Percentiles rank a stretch among this genome's conserved stretches.
These are phyloP conservation scores for Globisporangium radiosum DNA, from an alignment of 352 stramenopile genomes.

Conservation along the genomic window DNA sequence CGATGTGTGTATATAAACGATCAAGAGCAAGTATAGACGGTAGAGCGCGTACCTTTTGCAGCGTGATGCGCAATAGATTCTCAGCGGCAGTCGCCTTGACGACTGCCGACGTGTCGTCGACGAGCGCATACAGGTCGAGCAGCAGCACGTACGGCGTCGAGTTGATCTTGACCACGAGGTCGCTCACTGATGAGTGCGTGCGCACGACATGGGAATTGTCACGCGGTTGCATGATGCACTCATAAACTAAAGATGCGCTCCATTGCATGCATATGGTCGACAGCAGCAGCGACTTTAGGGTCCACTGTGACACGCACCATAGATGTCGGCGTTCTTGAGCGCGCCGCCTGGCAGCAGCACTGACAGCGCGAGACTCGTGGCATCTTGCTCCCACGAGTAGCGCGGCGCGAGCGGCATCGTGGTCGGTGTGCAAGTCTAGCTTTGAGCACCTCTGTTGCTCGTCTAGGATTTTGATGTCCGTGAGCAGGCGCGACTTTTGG, in stretches of 20 bases:
- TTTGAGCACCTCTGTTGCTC: too few species aligned
- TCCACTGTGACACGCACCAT: slow-evolving; percentile 25
- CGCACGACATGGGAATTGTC: not conserved
- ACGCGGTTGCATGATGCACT: not conserved
- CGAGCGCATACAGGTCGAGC: slow-evolving; percentile 48
- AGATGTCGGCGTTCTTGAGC: slow-evolving; percentile 55
- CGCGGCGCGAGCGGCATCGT: slow-evolving; percentile 59
- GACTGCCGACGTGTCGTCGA: slow-evolving; percentile 44
- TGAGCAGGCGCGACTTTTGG: too few species aligned
- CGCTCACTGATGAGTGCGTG: slow-evolving; percentile 38
- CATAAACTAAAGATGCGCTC: not conserved
- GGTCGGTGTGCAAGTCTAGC: not conserved
- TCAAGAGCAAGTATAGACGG: not conserved
- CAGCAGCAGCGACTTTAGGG: not conserved
- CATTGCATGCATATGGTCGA: not conserved
- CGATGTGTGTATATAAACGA: not conserved
- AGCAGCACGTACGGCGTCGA: slow-evolving; percentile 66
- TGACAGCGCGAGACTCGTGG: slow-evolving; percentile 34
- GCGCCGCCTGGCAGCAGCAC: slow-evolving; percentile 42
- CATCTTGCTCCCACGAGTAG: slow-evolving; percentile 65
- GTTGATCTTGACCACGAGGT: slow-evolving; percentile 79
- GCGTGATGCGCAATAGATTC: slow-evolving; percentile 34
- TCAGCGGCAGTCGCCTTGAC: slow-evolving; percentile 37
- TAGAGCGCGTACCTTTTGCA: slow-evolving; percentile 36
- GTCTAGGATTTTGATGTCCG: not conserved